Conservation (phyloP, 2,329 filamentous ascomycete species). For the Polychaeton citri region DNA sequence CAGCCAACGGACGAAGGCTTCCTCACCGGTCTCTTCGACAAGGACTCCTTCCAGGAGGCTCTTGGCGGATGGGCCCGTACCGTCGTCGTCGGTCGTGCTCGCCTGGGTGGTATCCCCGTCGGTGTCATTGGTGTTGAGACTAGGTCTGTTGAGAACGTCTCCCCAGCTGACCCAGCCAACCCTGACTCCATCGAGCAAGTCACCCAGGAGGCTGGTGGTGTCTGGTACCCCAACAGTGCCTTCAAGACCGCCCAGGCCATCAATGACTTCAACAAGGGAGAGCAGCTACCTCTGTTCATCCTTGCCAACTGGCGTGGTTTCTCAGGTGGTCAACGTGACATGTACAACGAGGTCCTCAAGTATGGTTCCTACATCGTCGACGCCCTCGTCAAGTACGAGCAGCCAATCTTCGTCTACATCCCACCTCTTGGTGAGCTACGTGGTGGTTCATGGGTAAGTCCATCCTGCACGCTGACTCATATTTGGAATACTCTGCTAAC, state of each 20-base stretch:
- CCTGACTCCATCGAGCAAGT: slow-evolving; percentile 97
- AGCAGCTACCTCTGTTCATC: slow-evolving; percentile 97
- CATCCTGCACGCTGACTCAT: slow-evolving; percentile 1
- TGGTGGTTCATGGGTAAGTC: slow-evolving; percentile 81
- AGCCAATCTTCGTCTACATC: slow-evolving; percentile 98
- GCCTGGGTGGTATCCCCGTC: slow-evolving; percentile 91
- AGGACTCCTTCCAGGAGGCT: slow-evolving; percentile 90
- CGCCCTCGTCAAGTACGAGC: slow-evolving; percentile 93
- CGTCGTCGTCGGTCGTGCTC: slow-evolving; percentile 90
- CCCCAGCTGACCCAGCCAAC: slow-evolving; percentile 91
- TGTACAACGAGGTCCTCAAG: slow-evolving; percentile 99
- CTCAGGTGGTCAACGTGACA: slow-evolving; percentile 97
- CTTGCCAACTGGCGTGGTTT: slow-evolving; percentile 99
- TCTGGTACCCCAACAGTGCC: slow-evolving; percentile 99
- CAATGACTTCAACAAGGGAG: slow-evolving; percentile 97
- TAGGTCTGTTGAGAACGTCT: slow-evolving; percentile 90
- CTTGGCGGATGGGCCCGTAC: slow-evolving; percentile 96
- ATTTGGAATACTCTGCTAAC: slow-evolving; percentile 18
- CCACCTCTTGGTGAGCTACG: slow-evolving; percentile 91
- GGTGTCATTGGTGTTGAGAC: slow-evolving; percentile 97
- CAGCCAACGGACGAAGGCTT: slow-evolving; percentile 77
- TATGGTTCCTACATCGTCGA: slow-evolving; percentile 99
- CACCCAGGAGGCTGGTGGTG: slow-evolving; percentile 86
- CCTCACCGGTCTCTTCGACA: slow-evolving; percentile 86
- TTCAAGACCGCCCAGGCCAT: slow-evolving; percentile 99